phyloP scores from a whole-genome alignment of 2,329 filamentous ascomycete species.

The Xylogone sp. region DNA sequence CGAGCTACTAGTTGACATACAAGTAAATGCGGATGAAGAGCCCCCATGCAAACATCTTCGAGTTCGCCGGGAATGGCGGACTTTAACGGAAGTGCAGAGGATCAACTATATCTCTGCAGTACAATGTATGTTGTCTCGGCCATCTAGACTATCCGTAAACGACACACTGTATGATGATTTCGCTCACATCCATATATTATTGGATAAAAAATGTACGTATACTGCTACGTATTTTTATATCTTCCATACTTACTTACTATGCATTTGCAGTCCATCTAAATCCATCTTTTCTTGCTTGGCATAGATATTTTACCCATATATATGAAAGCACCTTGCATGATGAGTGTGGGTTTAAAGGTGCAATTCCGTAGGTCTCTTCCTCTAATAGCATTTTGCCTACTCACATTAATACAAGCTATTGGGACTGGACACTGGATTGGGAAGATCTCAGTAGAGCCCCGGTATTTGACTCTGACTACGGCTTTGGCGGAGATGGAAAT shows the following conservation, averaged over 20 bases:
- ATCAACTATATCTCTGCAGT: slow-evolving; percentile 26
- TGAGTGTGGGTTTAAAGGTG: slow-evolving; percentile 21
- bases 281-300: slow-evolving; percentile 31
- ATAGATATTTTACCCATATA: slow-evolving; percentile 31
- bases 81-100: slow-evolving; percentile 5
- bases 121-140: slow-evolving; percentile 22
- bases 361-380: slow-evolving; percentile 13
- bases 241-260: not conserved
- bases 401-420: slow-evolving; percentile 19
- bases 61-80: slow-evolving; percentile 12
- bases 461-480: slow-evolving; percentile 13
- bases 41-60: not conserved
- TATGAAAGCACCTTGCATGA: slow-evolving; percentile 26
- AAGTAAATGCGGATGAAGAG: no score
- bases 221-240: not conserved
- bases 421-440: slow-evolving; percentile 32
- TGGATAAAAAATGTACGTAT: not conserved
- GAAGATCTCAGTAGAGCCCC: slow-evolving; percentile 7
- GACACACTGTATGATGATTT: slow-evolving; percentile 30
- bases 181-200: slow-evolving; percentile 22
- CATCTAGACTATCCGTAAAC: slow-evolving; percentile 20
- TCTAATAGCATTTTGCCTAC: slow-evolving; percentile 29
- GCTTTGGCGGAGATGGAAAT: slow-evolving; percentile 29
- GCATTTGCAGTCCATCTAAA: slow-evolving; percentile 21
- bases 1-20: no score